phyloP scores from a whole-genome alignment of 2,329 filamentous ascomycete species.

The Aureobasidium sp. region DNA sequence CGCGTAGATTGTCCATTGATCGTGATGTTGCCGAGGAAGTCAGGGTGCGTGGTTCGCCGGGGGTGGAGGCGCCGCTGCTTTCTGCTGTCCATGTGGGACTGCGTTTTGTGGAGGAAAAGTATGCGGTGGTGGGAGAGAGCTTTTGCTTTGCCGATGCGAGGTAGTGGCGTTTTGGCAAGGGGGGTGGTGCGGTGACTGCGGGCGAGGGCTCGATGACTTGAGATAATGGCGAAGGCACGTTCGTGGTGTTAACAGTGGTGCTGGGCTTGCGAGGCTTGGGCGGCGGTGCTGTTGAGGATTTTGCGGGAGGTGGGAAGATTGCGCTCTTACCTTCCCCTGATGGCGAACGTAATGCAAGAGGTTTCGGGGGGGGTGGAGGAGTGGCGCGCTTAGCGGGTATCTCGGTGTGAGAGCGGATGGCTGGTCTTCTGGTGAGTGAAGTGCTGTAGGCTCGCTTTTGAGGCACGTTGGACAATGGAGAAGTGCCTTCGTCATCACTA shows the following conservation, averaged over 20 bases:
- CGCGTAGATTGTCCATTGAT: constrained; percentile 5
- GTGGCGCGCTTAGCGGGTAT: constrained; percentile 4
- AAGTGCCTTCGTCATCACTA: constrained; percentile 33
- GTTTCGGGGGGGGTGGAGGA: constrained; percentile 27
- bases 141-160: constrained; percentile 31
- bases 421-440: background rate
- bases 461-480: background rate
- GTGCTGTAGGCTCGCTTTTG: background rate
- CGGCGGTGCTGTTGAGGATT: constrained; percentile 13
- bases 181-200: constrained; percentile 16
- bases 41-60: background rate
- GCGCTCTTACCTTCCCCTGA: constrained; percentile 23
- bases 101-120: constrained; percentile 21
- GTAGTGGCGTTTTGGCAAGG: constrained; percentile 27
- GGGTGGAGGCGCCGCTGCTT: constrained; percentile 1
- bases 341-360: constrained; percentile 30
- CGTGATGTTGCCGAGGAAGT: constrained; percentile 1
- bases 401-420: background rate
- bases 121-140: constrained; percentile 21
- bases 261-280: constrained; percentile 30
- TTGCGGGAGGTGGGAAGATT: constrained; percentile 18
- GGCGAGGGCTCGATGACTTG: constrained; percentile 24
- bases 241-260: constrained; percentile 22
- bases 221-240: constrained; percentile 24
- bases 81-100: constrained; percentile 9